Conservation (phyloP, 345 rosid genomes). For the Salix dunnii region DNA sequence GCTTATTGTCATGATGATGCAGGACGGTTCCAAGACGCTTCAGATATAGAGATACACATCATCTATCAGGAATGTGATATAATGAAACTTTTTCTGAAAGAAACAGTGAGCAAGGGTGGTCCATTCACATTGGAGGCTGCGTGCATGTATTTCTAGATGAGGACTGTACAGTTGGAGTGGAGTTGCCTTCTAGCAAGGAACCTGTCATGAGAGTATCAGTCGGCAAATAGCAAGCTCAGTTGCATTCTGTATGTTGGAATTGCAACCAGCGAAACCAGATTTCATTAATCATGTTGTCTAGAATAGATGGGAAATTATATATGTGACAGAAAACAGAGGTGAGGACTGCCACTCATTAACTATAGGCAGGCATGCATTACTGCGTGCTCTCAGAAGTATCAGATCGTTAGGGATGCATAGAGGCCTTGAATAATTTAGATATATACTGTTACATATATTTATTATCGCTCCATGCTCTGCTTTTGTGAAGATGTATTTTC, state of each 20-base stretch:
- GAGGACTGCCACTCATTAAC: not conserved
- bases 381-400: not conserved
- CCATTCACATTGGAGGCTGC: slow-evolving; percentile 15
- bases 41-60: slow-evolving; percentile 16
- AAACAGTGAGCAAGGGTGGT: slow-evolving; percentile 1
- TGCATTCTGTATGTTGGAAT: slow-evolving; percentile 7
- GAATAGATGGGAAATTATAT: slow-evolving; percentile 5
- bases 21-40: slow-evolving; percentile 39
- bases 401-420: not conserved
- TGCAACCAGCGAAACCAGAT: slow-evolving; percentile 1
- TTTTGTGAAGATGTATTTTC: not conserved
- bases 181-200: slow-evolving; percentile 12
- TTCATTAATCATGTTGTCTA: not conserved
- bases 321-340: not conserved
- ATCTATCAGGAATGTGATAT: slow-evolving; percentile 2
- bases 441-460: not conserved
- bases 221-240: slow-evolving; percentile 10
- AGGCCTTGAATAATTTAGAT: not conserved
- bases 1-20: not conserved
- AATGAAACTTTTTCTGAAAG: not conserved
- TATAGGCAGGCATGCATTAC: not conserved
- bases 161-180: slow-evolving; percentile 11
- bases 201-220: not conserved
- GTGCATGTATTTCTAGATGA: slow-evolving; percentile 1
- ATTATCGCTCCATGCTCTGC: not conserved